phyloP scores from a whole-genome alignment of 768 basidiomycete genomes.

The Hemileccinum rubropunctum region DNA sequence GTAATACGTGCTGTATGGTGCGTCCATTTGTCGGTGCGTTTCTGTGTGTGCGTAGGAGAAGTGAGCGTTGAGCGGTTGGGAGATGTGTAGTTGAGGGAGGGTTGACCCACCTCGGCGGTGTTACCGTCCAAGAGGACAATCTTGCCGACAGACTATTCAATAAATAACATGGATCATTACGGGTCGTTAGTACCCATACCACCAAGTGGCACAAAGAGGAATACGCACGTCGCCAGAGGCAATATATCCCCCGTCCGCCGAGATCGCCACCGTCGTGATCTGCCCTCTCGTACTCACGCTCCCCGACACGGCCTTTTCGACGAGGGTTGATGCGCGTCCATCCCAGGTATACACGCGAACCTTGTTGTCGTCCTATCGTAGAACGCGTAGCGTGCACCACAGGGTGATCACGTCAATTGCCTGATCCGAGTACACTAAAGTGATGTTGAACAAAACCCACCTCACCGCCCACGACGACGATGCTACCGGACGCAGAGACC shows the following conservation, averaged over 20 bases:
- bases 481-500: conserved; percentile 47
- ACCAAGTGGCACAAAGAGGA: neutral
- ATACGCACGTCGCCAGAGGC: conserved; percentile 81
- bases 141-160: conserved; percentile 69
- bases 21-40: conserved; percentile 77
- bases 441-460: conserved; percentile 37
- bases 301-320: conserved; percentile 54
- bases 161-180: neutral
- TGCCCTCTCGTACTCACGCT: conserved; percentile 57
- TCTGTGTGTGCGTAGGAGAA: conserved; percentile 32
- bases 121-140: conserved; percentile 73
- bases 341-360: conserved; percentile 74
- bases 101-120: conserved; percentile 46
- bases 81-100: too few species aligned
- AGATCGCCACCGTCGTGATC: conserved; percentile 75
- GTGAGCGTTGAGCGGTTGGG: neutral
- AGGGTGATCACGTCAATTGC: neutral
- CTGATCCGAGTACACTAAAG: neutral
- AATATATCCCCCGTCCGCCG: conserved; percentile 69
- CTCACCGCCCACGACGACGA: conserved; percentile 75
- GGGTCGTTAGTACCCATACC: neutral
- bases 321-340: conserved; percentile 48
- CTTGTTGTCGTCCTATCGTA: conserved; percentile 60
- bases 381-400: neutral
- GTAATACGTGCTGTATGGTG: conserved; percentile 82